Percentiles rank a stretch among this genome's conserved stretches.
phyloP scores from a whole-genome alignment of 2,329 filamentous ascomycete species.

The Colletotrichum zoysiae region DNA sequence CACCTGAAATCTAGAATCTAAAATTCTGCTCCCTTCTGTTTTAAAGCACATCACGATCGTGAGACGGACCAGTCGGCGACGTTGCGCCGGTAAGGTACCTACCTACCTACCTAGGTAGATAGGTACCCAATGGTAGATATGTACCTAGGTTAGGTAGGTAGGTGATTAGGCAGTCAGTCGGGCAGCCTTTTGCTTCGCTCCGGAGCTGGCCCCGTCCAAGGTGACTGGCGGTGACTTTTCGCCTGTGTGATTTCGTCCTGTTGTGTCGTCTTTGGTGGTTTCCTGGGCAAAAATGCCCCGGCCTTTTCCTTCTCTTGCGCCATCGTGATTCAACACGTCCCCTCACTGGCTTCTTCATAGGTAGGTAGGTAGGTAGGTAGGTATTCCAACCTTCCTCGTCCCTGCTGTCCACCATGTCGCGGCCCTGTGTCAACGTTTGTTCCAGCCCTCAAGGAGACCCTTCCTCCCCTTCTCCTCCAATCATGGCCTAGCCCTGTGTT shows the following conservation, averaged over 20 bases:
- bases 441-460: constrained; percentile 19
- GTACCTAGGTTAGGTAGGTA: too few relatives aligned
- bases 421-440: constrained; percentile 22
- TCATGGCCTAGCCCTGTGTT: constrained; percentile 15
- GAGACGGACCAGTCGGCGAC: neutral
- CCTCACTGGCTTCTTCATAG: neutral
- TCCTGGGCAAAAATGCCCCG: neutral
- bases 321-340: neutral
- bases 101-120: too few relatives aligned
- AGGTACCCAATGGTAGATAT: too few relatives aligned
- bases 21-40: too few relatives aligned
- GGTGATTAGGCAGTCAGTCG: too few relatives aligned
- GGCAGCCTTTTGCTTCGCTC: neutral
- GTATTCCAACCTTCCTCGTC: neutral
- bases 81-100: neutral
- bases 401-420: constrained; percentile 1
- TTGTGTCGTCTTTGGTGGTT: neutral
- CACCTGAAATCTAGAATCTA: neutral
- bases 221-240: neutral
- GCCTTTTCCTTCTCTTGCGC: neutral
- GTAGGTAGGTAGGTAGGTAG: too few relatives aligned
- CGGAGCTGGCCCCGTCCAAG: constrained; percentile 8
- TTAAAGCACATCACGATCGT: neutral
- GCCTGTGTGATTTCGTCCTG: neutral
- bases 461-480: neutral